Evolutionary conservation across 1,139 yeast species (phyloP).

Genomic region (Candida tropicalis): DNA sequence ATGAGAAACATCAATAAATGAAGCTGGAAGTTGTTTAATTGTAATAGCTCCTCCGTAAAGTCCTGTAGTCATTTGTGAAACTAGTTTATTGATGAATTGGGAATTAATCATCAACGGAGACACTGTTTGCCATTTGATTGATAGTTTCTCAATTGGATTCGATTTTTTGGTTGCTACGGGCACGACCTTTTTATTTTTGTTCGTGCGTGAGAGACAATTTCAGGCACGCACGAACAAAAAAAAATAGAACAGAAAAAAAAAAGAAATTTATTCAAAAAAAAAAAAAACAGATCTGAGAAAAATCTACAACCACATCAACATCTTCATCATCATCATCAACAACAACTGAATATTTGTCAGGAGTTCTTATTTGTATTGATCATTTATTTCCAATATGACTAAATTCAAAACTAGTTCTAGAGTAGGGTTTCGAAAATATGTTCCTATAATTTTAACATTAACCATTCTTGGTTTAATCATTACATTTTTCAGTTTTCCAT

Average conservation of each 20-base stretch:
- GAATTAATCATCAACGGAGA: too few relatives aligned
- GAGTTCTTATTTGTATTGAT: too few relatives aligned
- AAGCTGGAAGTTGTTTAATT: constrained; percentile 39
- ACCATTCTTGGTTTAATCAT: constrained; percentile 4
- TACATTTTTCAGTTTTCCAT: constrained; percentile 9
- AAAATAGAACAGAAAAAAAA: neutral
- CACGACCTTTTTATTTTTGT: constrained; percentile 1
- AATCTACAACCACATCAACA: neutral
- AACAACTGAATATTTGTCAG: neutral
- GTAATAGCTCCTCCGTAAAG: constrained; percentile 80
- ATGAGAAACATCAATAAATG: constrained; percentile 63
- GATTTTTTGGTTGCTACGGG: neutral
- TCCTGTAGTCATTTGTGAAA: constrained; percentile 10
- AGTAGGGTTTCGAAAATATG: constrained; percentile 3
- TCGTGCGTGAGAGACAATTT: neutral
- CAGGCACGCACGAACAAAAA: neutral
- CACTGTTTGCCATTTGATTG: too few relatives aligned
- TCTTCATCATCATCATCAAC: neutral
- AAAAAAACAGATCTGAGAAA: neutral
- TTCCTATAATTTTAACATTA: constrained; percentile 5
- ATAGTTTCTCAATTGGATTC: too few relatives aligned
- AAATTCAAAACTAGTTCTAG: constrained; percentile 6
- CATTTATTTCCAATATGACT: constrained; percentile 7
- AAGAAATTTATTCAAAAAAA: too few relatives aligned
- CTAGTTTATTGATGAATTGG: too few relatives aligned